phyloP scores from a whole-genome alignment of 768 basidiomycete genomes.

The Rhodosporidiobolus odoratus region DNA sequence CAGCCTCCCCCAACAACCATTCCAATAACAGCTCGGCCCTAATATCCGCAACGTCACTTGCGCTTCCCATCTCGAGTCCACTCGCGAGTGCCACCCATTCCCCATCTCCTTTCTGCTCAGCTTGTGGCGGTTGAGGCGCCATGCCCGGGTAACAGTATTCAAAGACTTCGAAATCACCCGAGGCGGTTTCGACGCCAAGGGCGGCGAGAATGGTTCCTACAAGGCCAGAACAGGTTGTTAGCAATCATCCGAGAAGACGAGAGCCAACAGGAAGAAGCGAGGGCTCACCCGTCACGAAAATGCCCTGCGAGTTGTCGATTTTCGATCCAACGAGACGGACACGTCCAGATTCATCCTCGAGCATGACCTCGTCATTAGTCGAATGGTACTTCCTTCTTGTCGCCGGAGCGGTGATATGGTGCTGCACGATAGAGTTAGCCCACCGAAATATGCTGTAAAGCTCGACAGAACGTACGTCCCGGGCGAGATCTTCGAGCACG shows the following conservation, averaged over 20 bases:
- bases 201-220: conserved; percentile 75
- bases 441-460: not conserved
- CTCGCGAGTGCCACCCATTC: conserved; percentile 82
- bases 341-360: conserved; percentile 94
- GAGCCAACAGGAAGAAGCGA: not conserved
- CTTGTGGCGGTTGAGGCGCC: conserved; percentile 57
- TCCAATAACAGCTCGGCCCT: conserved; percentile 83
- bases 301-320: conserved; percentile 47
- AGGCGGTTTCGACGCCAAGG: conserved; percentile 79
- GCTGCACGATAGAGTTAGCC: conserved; percentile 52
- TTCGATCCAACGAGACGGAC: conserved; percentile 76
- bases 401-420: conserved; percentile 80
- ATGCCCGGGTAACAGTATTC: conserved; percentile 81
- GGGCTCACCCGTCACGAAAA: conserved; percentile 34
- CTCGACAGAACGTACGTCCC: conserved; percentile 63
- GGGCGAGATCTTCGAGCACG: conserved; percentile 87
- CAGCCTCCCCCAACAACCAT: conserved; percentile 77
- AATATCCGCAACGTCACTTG: conserved; percentile 51
- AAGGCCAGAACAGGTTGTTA: not conserved
- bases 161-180: conserved; percentile 88
- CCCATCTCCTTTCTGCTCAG: conserved; percentile 48
- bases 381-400: conserved; percentile 70
- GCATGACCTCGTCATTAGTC: conserved; percentile 69
- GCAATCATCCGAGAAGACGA: not conserved
- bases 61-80: conserved; percentile 71